Evolutionary conservation across 2,329 filamentous ascomycete species (phyloP).

Genomic region (Fusarium humuli): DNA sequence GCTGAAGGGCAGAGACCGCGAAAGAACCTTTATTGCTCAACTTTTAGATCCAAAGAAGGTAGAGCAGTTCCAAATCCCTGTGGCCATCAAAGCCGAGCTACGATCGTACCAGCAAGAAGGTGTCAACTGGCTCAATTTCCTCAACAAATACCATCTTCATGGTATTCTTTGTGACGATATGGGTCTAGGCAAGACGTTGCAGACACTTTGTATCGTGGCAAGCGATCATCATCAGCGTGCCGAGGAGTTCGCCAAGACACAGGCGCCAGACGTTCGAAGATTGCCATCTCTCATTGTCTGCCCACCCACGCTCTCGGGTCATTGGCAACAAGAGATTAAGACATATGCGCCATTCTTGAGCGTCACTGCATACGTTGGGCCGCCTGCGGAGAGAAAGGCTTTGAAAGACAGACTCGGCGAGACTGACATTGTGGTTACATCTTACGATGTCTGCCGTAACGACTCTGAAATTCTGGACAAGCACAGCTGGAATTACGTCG

Average conservation of each 20-base stretch:
- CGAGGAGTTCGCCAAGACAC: constrained; percentile 87
- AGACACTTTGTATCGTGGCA: constrained; percentile 97
- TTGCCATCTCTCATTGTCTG: constrained; percentile 95
- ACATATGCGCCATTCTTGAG: constrained; percentile 94
- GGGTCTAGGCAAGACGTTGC: constrained; percentile 97
- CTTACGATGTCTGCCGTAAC: constrained; percentile 97
- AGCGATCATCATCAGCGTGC: constrained; percentile 96
- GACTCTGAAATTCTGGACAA: constrained; percentile 87
- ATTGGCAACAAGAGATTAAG: constrained; percentile 98
- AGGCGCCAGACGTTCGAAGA: constrained; percentile 79
- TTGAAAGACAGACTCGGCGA: constrained; percentile 76
- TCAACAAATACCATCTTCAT: constrained; percentile 97
- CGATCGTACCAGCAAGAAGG: constrained; percentile 98
- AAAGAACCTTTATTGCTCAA: constrained; percentile 96
- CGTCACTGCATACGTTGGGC: constrained; percentile 90
- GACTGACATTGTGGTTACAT: constrained; percentile 95
- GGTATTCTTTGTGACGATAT: constrained; percentile 99
- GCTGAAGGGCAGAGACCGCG: constrained; percentile 88
- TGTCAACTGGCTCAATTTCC: constrained; percentile 98
- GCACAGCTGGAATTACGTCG: constrained; percentile 96
- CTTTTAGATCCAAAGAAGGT: constrained; percentile 98
- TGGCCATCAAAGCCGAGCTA: constrained; percentile 95
- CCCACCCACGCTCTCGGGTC: constrained; percentile 93
- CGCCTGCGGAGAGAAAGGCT: constrained; percentile 81
- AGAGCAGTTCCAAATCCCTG: constrained; percentile 91